These are phyloP conservation scores for Ganoderma boninense DNA, from an alignment of 1,284 basidiomycete genomes.

Conservation along the genomic window DNA sequence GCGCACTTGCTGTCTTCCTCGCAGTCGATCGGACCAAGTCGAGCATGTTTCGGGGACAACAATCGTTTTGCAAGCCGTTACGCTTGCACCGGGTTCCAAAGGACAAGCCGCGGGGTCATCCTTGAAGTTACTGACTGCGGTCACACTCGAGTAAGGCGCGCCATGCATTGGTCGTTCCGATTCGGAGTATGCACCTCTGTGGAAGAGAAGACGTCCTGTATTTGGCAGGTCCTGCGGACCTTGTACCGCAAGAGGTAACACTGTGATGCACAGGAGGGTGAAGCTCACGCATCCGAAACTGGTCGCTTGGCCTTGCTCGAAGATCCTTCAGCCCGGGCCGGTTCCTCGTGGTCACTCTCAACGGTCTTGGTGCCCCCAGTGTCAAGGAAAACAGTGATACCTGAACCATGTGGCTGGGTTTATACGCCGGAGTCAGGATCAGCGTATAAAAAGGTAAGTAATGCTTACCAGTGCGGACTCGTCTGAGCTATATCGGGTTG, in stretches of 20 bases:
- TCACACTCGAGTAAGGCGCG: background rate
- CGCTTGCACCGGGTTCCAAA: background rate
- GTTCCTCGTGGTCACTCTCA: background rate
- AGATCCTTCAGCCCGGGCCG: background rate
- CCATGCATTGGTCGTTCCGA: background rate
- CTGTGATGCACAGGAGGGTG: background rate
- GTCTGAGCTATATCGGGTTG: background rate
- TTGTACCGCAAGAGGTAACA: background rate
- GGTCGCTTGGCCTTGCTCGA: background rate
- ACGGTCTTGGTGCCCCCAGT: background rate
- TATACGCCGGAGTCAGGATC: background rate
- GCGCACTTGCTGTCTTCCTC: background rate
- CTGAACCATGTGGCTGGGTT: background rate
- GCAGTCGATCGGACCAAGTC: background rate
- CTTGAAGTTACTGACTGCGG: background rate
- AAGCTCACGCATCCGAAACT: background rate
- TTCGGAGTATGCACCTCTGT: background rate
- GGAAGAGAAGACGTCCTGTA: background rate
- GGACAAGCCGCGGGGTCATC: background rate
- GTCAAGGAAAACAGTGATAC: background rate
- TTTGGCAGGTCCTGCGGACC: background rate
- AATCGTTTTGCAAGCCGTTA: background rate
- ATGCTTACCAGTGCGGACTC: background rate
- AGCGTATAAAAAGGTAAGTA: background rate
- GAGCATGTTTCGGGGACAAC: background rate